Conservation (phyloP, 352 stramenopile species). For the Pythium grandisporangium region DNA sequence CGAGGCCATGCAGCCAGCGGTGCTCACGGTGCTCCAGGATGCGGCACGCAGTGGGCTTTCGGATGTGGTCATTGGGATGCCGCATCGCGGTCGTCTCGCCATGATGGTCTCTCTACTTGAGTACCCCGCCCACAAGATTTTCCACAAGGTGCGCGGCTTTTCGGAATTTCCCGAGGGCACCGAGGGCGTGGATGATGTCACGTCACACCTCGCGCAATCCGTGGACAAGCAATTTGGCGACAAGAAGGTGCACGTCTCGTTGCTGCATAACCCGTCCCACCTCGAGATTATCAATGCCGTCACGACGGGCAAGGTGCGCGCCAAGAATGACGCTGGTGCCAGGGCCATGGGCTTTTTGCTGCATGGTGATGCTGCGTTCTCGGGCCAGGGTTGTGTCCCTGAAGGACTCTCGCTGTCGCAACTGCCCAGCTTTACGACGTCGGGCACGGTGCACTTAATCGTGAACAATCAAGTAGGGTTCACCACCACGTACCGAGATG, state of each 20-base stretch:
- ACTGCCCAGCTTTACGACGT: constrained; percentile 65
- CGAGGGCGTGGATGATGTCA: constrained; percentile 74
- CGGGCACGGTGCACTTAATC: constrained; percentile 77
- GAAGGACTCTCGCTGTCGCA: constrained; percentile 72
- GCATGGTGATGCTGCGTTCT: constrained; percentile 85
- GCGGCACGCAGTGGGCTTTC: constrained; percentile 34
- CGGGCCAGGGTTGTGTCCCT: constrained; percentile 74
- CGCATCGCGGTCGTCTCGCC: constrained; percentile 71
- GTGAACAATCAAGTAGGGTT: constrained; percentile 90
- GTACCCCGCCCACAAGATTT: constrained; percentile 76
- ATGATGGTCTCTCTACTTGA: constrained; percentile 68
- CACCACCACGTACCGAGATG: constrained; percentile 78
- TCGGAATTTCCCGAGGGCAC: constrained; percentile 58
- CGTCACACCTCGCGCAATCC: constrained; percentile 76
- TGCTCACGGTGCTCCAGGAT: constrained; percentile 59
- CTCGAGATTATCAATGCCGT: constrained; percentile 87
- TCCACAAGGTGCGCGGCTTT: constrained; percentile 72
- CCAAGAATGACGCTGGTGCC: constrained; percentile 57
- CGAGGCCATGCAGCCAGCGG: constrained; percentile 69
- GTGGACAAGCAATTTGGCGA: constrained; percentile 57
- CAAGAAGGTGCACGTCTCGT: constrained; percentile 60
- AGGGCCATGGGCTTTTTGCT: constrained; percentile 76
- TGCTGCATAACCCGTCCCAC: constrained; percentile 83
- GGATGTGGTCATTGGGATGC: constrained; percentile 84
- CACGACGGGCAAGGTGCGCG: constrained; percentile 72